Evolutionary conservation across 495 filamentous ascomycete species (phyloP), one percentile per base, ranked within the genome.

Genomic region (Hypoxylon perforatum): DNA sequence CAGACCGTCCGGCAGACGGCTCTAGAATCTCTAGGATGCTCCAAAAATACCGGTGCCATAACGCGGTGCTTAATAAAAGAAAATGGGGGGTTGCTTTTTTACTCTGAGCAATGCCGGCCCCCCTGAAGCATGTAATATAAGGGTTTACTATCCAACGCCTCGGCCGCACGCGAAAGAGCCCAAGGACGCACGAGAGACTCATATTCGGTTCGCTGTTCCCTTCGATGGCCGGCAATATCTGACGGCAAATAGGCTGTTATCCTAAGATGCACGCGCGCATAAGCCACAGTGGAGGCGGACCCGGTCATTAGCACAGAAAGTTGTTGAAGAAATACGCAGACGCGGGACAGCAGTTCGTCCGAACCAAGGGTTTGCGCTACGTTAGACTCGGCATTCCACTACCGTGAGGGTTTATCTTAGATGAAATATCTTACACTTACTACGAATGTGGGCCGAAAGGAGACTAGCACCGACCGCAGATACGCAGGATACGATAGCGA

Each of bases 201-300:
- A 23, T 50, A 49, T 61, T 58, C 53, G 58, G 46, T 55, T 50
- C 15, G 44, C 30, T 56, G 28, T 51, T 48, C 7, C 21, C 57
- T n/a, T 64, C 56, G 45, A 33, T 30, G n/a, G 36, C 60, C 65
- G 65, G 65, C 36, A 69, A 63, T 69, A 63, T 69, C 30, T 45
- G 44, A 15, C 50, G 65, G 47, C 28, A 64, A 69, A 69, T 69
- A 69, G 65, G 48, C 65, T 69, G 66, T 64, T 68, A 47, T 68
- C 54, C 52, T 46, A 67, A 55, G 44, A 33, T 59, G 54, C 59
- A 61, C 25, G 23, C 55, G 38, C 66, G 38, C 66, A 57, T 60
- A 61, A 65, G 57, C 61, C 56, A 61, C 61, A 47, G 52, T 61
- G 66, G 66, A 69, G 51, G 52, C 8, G 33, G 30, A 30, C 38